Evolutionary conservation across 805 yeast genomes (phyloP), one percentile per base, ranked within the genome.

Genomic region (Yamadazyma insecticola): DNA sequence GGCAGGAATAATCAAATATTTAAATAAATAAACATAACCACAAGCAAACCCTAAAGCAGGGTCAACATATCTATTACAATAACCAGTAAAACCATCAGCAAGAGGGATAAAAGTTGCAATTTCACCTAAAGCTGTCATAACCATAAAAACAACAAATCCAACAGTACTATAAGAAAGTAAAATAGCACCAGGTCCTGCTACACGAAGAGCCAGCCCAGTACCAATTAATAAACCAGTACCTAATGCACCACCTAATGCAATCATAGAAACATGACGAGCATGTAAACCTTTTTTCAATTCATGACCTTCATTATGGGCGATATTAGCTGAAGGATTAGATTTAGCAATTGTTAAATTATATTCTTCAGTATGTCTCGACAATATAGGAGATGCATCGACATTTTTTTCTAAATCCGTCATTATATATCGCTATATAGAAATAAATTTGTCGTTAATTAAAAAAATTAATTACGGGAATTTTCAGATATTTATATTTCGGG

Each of bases 191-290:
- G 81, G 90, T 6, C 95, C 95, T 10, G 85, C 87, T 9, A 67
- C 53, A n/a, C 69, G 63, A 33, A 84, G 64, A 1, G 89, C 78
- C 11, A 76, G 60, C 35, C 88, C 87, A 3, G 89, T 80, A 47
- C 89, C 87, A 43, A 84, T 79, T 42, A 84, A 63, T 35, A 84
- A 65, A 35, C 50, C 38, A 1, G 92, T 82, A 34, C 92, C 92
- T 31, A 84, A 58, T 6, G 90, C 84, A 44, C 92, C 90, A 44
- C 92, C 94, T 43, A 85, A 75, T 41, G 92, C 82, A 49, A 81
- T 76, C 82, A 81, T 76, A 34, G 77, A 69, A 40, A 78, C 67
- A 48, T 80, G 87, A 32, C 87, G 55, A 28, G 82, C 71, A 40
- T 69, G 61, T 37, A 69, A 48, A 30, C 58, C 59, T 37, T 66